Percentiles rank a stretch among this genome's conserved stretches.
Conservation (phyloP, 345 rosid species). For the Limnanthes douglasii region DNA sequence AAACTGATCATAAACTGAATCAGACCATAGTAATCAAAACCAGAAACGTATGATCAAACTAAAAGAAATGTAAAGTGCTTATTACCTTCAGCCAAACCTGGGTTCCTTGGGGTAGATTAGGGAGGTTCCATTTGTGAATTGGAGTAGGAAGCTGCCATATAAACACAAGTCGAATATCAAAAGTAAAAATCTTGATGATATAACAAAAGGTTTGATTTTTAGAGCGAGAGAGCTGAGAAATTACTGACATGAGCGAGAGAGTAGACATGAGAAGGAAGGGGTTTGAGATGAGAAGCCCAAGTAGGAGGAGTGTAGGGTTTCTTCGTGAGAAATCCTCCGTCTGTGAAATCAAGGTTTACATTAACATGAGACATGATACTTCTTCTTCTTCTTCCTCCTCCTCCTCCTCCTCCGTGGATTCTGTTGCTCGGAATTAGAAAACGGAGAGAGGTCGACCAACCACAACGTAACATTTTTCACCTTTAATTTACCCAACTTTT, state of each 20-base stretch:
- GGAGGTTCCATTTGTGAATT: slow-evolving; percentile 79
- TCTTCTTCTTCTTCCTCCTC: too few relatives aligned
- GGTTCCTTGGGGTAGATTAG: slow-evolving; percentile 52
- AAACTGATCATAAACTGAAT: too few relatives aligned
- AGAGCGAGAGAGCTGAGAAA: background rate
- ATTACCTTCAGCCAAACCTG: slow-evolving; percentile 78
- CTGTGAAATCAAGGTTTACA: too few relatives aligned
- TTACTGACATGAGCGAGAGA: slow-evolving; percentile 55
- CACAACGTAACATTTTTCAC: too few relatives aligned
- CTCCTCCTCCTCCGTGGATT: too few relatives aligned
- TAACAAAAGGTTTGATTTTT: too few relatives aligned
- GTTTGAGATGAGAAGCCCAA: slow-evolving; percentile 64
- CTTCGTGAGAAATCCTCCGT: slow-evolving; percentile 37
- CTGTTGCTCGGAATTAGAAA: too few relatives aligned
- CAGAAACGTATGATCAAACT: background rate
- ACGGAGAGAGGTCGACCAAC: too few relatives aligned
- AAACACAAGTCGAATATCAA: slow-evolving; percentile 3
- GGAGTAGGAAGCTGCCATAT: slow-evolving; percentile 62
- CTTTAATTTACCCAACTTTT: too few relatives aligned
- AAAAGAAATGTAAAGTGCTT: background rate
- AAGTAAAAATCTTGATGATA: background rate
- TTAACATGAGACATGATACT: too few relatives aligned
- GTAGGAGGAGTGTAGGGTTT: slow-evolving; percentile 47
- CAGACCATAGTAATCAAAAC: too few relatives aligned
- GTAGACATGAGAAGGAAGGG: slow-evolving; percentile 38